Evolutionary conservation across 495 filamentous ascomycete species (phyloP).

Genomic region (Penicilliopsis zonata): DNA sequence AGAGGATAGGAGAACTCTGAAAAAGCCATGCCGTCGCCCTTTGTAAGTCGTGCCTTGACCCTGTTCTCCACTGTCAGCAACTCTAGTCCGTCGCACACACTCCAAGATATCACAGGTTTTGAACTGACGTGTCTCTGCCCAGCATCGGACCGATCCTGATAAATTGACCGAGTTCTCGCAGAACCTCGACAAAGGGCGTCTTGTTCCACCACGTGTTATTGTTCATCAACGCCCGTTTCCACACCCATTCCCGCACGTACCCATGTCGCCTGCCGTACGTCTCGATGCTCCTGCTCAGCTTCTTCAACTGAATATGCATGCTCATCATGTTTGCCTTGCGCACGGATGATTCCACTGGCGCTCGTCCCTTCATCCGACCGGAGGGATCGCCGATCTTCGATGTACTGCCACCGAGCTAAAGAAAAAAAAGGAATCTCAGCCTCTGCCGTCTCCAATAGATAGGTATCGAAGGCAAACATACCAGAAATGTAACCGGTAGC

Average conservation of each 20-base stretch:
- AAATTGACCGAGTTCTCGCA: constrained; percentile 55
- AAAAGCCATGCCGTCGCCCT: constrained; percentile 83
- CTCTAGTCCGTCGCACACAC: no score
- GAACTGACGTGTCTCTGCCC: constrained; percentile 75
- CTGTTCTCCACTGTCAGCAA: constrained; percentile 33
- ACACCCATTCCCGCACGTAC: constrained; percentile 46
- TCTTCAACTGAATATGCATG: constrained; percentile 72
- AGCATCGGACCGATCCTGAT: constrained; percentile 79
- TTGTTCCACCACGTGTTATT: constrained; percentile 74
- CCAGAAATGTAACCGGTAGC: constrained; percentile 56
- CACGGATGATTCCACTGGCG: constrained; percentile 37
- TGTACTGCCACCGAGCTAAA: constrained; percentile 70
- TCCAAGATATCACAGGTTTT: no score
- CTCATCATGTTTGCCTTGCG: constrained; percentile 58
- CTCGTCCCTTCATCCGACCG: constrained; percentile 56
- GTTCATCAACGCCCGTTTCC: constrained; percentile 55
- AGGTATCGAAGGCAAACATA: constrained; percentile 22
- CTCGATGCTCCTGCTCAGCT: constrained; percentile 62
- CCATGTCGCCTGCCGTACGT: constrained; percentile 46
- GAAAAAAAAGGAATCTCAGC: no score
- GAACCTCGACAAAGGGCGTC: constrained; percentile 55
- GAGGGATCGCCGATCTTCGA: constrained; percentile 82
- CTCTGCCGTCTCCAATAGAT: constrained; percentile 1
- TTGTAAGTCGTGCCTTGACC: constrained; percentile 68
- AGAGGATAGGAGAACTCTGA: constrained; percentile 89